Conservation (phyloP, 768 basidiomycete species). For the Pisolithus orientalis region DNA sequence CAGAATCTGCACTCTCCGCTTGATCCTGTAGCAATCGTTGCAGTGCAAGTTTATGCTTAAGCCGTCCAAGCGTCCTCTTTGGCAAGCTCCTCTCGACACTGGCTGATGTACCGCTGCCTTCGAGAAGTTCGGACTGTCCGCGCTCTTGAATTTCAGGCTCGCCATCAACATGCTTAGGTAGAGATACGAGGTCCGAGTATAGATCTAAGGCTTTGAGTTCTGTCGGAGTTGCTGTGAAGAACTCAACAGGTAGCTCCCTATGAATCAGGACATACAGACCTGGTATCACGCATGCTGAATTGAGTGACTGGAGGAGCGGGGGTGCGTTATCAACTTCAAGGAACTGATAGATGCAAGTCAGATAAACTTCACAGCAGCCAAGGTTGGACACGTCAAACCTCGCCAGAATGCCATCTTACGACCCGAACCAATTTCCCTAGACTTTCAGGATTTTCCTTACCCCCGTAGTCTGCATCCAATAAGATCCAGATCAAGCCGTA, state of each 20-base stretch:
- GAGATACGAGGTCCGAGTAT: constrained; percentile 47
- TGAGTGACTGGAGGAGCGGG: constrained; percentile 41
- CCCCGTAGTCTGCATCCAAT: constrained; percentile 42
- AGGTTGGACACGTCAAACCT: constrained; percentile 26
- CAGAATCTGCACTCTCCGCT: neutral
- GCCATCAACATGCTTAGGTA: constrained; percentile 54
- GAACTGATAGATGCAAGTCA: constrained; percentile 13
- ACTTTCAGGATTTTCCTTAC: constrained; percentile 7
- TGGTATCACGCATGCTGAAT: constrained; percentile 36
- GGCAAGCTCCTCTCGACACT: constrained; percentile 27
- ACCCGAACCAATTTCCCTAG: constrained; percentile 23
- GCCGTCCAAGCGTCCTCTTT: constrained; percentile 41
- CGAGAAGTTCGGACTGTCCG: constrained; percentile 13
- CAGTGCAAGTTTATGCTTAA: constrained; percentile 47
- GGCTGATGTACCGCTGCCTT: constrained; percentile 1
- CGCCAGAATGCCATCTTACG: constrained; percentile 30
- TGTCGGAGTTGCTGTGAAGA: constrained; percentile 38
- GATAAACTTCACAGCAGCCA: neutral
- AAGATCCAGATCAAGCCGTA: constrained; percentile 39
- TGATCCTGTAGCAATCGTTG: constrained; percentile 16
- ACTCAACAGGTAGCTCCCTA: neutral
- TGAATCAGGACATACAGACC: constrained; percentile 31
- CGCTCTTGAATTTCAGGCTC: constrained; percentile 38
- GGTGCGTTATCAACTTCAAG: constrained; percentile 11
- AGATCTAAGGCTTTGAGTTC: constrained; percentile 53